These are phyloP conservation scores for Termitomyces sp. DNA, from an alignment of 768 basidiomycete genomes.

Conservation along the genomic window DNA sequence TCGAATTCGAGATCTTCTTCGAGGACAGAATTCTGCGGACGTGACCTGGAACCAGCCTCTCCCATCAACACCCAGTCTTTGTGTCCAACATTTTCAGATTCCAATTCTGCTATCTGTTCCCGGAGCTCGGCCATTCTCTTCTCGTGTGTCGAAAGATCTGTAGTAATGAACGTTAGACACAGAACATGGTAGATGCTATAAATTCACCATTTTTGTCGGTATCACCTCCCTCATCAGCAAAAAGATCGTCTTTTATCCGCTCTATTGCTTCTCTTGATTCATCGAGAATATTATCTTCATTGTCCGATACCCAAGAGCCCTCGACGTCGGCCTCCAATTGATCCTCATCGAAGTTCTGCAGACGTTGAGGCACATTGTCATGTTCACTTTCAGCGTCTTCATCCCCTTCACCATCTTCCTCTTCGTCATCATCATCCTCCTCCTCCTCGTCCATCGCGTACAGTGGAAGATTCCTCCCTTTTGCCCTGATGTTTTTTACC, in stretches of 20 bases:
- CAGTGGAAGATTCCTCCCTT: conserved; percentile 62
- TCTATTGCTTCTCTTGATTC: conserved; percentile 49
- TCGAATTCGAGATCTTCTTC: conserved; percentile 97
- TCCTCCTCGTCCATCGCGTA: conserved; percentile 40
- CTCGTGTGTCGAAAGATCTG: conserved; percentile 76
- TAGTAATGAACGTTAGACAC: conserved; percentile 1
- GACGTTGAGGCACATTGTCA: neutral
- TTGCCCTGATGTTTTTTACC: conserved; percentile 76
- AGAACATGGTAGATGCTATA: conserved; percentile 11
- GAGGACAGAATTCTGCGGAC: conserved; percentile 89
- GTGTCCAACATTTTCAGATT: conserved; percentile 79
- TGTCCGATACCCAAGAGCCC: conserved; percentile 20
- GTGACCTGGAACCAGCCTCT: conserved; percentile 75
- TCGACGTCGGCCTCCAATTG: conserved; percentile 21
- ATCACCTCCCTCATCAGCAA: conserved; percentile 68
- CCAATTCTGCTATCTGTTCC: conserved; percentile 78
- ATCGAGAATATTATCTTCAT: conserved; percentile 29
- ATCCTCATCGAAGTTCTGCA: conserved; percentile 13
- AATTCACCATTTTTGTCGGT: conserved; percentile 22
- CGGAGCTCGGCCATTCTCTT: conserved; percentile 69
- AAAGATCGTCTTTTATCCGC: conserved; percentile 73
- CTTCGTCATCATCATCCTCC: conserved; percentile 32
- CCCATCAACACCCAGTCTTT: conserved; percentile 95
- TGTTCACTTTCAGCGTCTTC: conserved; percentile 13
- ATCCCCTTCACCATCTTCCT: conserved; percentile 25